These are phyloP conservation scores for Pulveroboletus frians DNA, from an alignment of 768 basidiomycete genomes.

Conservation along the genomic window DNA sequence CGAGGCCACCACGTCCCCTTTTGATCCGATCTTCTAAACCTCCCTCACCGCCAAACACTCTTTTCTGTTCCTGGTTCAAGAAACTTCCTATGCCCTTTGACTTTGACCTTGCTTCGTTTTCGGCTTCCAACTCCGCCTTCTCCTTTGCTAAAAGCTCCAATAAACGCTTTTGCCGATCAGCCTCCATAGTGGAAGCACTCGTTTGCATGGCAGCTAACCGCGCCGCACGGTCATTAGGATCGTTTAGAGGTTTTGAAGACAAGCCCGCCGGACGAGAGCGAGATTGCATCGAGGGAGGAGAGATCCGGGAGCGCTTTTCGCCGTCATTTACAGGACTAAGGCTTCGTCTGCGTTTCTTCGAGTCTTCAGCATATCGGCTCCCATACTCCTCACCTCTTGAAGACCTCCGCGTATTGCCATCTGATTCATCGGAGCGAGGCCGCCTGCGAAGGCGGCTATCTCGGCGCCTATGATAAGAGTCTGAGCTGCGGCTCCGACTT, in stretches of 20 bases:
- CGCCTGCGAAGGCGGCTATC: conserved; percentile 33
- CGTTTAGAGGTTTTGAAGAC: conserved; percentile 14
- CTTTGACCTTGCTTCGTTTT: conserved; percentile 61
- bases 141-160: conserved; percentile 67
- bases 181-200: conserved; percentile 61
- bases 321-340: conserved; percentile 32
- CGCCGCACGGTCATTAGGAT: conserved; percentile 61
- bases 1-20: conserved; percentile 66
- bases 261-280: conserved; percentile 15
- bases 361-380: conserved; percentile 24
- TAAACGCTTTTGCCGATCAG: conserved; percentile 69
- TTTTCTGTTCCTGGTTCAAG: conserved; percentile 78
- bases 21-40: conserved; percentile 75
- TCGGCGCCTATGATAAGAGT: conserved; percentile 12
- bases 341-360: conserved; percentile 36
- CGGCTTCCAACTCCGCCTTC: conserved; percentile 68
- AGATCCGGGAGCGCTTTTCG: conserved; percentile 49
- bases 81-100: conserved; percentile 78
- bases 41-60: conserved; percentile 72
- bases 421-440: conserved; percentile 51
- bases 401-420: conserved; percentile 34
- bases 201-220: conserved; percentile 87
- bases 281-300: conserved; percentile 30
- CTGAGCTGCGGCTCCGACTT: conserved; percentile 29
- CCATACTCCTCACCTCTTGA: conserved; percentile 24